Evolutionary conservation across 352 stramenopile genomes (phyloP), one percentile per base, ranked within the genome.

Genomic region (Pythium brachiatum): DNA sequence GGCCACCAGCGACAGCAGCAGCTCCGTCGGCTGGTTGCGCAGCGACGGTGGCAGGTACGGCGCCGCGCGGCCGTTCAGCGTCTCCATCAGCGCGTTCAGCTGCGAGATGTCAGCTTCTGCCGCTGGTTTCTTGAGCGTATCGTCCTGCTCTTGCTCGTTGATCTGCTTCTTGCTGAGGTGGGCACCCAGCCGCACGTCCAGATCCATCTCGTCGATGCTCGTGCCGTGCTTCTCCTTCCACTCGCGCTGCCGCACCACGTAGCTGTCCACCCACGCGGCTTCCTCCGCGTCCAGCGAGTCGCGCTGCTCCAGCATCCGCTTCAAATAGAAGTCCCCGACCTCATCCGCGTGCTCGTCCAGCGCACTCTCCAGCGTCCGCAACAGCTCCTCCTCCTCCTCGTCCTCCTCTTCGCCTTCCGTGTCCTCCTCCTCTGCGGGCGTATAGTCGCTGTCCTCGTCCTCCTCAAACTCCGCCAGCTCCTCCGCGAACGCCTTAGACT

Each of bases 191-290:
- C 60, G 64, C 53, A 70, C 21, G 36, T 70, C 64, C 38, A 72
- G 23, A 27, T 72, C 59, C 52, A 64, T 65, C 50, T 68, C 62
- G 38, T 76, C 69, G 39, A 76, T 71, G 52, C 69, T 76, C 38
- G 66, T 63, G 61, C 66, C 66, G 59, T 74, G 58, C 38, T 53
- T 57, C 47, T 66, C 56, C 44, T 74, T 76, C 69, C 69, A 76
- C 54, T 68, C 41, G 16, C 58, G 60, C 50, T 76, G 69, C 53
- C 62, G 53, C 54, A 53, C 34, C 41, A 76, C 61, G 48, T 71
- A 76, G 18, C 47, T 46, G 31, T 73, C 66, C 53, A 76, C 69
- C 65, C 65, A 76, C 54, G 38, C 57, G 32, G 69, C 61, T 20
- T 76, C 69, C 21, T 71, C 69, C 21, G 41, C 59, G 12, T 62